Percentiles rank a stretch among this genome's conserved stretches.
phyloP scores from a whole-genome alignment of 495 filamentous ascomycete species.

The Podospora anserina region DNA sequence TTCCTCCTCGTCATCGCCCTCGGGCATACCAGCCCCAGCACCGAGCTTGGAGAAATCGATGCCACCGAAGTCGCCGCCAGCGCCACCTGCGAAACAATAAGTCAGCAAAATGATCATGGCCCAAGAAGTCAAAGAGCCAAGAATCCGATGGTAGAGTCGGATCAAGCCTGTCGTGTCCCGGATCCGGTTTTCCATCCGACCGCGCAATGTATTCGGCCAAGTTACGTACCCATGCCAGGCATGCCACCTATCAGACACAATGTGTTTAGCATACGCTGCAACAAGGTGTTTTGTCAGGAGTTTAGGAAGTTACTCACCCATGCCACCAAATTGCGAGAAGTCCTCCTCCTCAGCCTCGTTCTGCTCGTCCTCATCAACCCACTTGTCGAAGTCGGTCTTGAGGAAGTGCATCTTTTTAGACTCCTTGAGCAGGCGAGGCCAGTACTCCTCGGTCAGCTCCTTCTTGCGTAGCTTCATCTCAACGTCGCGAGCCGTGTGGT shows the following conservation, averaged over 20 bases:
- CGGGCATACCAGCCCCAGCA: slow-evolving; percentile 51
- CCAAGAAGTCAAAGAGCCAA: background rate
- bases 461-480: slow-evolving; percentile 94
- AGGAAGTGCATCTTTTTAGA: slow-evolving; percentile 88
- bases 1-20: slow-evolving; percentile 57
- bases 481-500: slow-evolving; percentile 79
- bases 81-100: slow-evolving; percentile 16
- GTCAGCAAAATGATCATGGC: slow-evolving; percentile 8
- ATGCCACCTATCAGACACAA: slow-evolving; percentile 37
- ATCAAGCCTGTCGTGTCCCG: slow-evolving; percentile 11
- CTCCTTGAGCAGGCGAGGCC: slow-evolving; percentile 91
- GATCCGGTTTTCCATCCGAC: slow-evolving; percentile 2
- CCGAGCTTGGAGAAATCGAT: slow-evolving; percentile 95
- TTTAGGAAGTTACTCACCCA: slow-evolving; percentile 42
- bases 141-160: background rate
- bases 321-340: slow-evolving; percentile 63
- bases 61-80: slow-evolving; percentile 60
- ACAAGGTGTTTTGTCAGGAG: background rate
- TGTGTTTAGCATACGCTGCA: background rate
- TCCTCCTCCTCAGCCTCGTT: slow-evolving; percentile 82
- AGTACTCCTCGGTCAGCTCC: slow-evolving; percentile 85
- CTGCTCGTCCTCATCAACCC: slow-evolving; percentile 99
- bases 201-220: background rate
- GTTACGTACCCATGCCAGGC: slow-evolving; percentile 50
- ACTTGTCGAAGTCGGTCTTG: slow-evolving; percentile 99